Base-by-base conservation (phyloP, 768 basidiomycete species). In the Cystofilobasidium ferigula region DNA sequence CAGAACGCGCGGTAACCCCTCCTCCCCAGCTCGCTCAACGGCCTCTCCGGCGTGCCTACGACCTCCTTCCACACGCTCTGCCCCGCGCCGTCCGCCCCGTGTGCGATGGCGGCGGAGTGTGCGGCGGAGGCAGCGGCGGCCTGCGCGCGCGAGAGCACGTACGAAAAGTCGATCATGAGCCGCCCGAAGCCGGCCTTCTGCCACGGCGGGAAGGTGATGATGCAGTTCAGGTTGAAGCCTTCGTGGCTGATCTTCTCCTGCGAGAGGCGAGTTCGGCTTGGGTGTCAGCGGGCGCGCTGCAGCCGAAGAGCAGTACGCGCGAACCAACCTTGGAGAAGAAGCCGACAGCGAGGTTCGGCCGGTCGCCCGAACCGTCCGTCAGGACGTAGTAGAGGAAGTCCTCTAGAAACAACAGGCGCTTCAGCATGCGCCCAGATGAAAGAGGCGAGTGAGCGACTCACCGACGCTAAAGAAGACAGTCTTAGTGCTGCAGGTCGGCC, bases 131-230 rank as follows among this genome's bases (percentile, higher is more conserved):
- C 62, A n/a, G 70, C 63, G 16, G 72, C 0, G 73, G 69, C 32
- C 74, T 71, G 43, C 65, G 63, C 0, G 90, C 95, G 9, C 97
- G 80, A 74, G 8, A 5, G 16, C 26, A 71, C 74, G 61, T 64
- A 74, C 94, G 94, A 98, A 80, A 98, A 95, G 78, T 99, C 94
- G 69, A 98, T 97, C 81, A 99, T 82, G 30, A 98, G 84, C 81
- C 89, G 90, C 2, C 94, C 95, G 71, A 87, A 95, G 8, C 91
- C 88, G 71, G 85, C 83, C 65, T 84, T 81, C 72, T 97, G 94
- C 72, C 86, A 90, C 22, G 92, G 95, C 1, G 95, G 95, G 47
- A 99, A 83, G 9, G 88, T 89, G 71, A 98, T 85, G 71, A 99
- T 99, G 75, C 90, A 93, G 3, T 94, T 94, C 12, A 99, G 82